Evolutionary conservation across 148 eudicot species (phyloP), one percentile per base, ranked within the genome.

Genomic region (Selenicereus undatus): DNA sequence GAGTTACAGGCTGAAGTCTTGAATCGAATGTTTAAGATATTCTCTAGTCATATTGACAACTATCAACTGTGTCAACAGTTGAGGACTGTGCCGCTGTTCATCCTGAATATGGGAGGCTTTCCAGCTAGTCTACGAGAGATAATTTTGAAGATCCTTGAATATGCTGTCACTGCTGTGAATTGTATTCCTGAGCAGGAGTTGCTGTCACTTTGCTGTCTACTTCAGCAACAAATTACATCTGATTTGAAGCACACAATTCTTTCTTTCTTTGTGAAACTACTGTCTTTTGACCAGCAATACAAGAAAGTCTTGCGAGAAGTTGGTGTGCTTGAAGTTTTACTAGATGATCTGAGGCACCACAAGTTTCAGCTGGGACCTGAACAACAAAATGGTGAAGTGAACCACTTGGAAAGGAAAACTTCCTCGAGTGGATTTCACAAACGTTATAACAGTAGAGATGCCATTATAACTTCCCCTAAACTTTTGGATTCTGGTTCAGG

Each of bases 111-210:
- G 99, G 90, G 88, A 71, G 94, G 91, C 73, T 97, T 97, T 87
- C 99, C 98, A 45, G 79, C 85, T 48, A 83, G 92, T 85, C 80
- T 97, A 85, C 99, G 90, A 87, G 99, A 97, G 74, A 94, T 91
- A 64, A 92, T 97, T 64, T 82, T 97, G 83, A 97, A 97, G 86
- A 97, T 97, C 78, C 99, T 97, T 48, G 99, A 97, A 88, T 97
- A 97, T 89, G 99, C 97, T n/a, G 99, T 97, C 70, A 97, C 97
- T 76, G 99, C 94, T 85, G 98, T 94, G 71, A 97, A 94, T 83
- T 92, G 98, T 85, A 89, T 94, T 68, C 99, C 99, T 71, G 99
- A 97, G 85, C 99, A 97, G 83, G 99, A 97, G 85, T 87, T 97
- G 82, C 94, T 97, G 78, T 94, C 99, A 43, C 96, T 97, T 79